These are phyloP conservation scores for Leersia perrieri DNA, from an alignment of 176 grass and related monocot species.

Conservation along the genomic window DNA sequence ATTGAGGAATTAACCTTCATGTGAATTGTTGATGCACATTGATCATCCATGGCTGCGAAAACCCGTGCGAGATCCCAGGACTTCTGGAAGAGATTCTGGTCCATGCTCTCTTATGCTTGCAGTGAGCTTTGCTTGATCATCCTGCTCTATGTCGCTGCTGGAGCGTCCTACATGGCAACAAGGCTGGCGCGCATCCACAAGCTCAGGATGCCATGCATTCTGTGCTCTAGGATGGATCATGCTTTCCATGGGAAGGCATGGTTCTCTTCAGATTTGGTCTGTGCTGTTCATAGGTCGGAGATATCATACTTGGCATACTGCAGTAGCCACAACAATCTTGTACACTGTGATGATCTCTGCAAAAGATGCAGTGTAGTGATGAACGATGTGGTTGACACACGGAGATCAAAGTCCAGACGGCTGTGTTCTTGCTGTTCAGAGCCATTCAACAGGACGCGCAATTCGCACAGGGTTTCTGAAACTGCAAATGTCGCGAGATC, in stretches of 20 bases:
- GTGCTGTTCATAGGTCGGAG: constrained; percentile 50
- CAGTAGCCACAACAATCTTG: constrained; percentile 54
- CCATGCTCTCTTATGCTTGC: constrained; percentile 41
- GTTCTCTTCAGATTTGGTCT: constrained; percentile 63
- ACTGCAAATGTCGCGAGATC: neutral
- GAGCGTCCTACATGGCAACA: constrained; percentile 47
- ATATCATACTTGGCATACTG: constrained; percentile 65
- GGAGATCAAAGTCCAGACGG: constrained; percentile 3
- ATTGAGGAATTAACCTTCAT: neutral
- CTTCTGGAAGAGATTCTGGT: constrained; percentile 31
- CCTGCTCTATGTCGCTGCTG: constrained; percentile 53
- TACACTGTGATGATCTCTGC: constrained; percentile 46
- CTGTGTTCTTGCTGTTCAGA: constrained; percentile 54
- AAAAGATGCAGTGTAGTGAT: constrained; percentile 20
- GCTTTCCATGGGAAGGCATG: constrained; percentile 54
- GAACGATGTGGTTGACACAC: neutral
- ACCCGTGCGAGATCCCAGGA: neutral
- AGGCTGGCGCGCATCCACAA: constrained; percentile 46
- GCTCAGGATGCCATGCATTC: constrained; percentile 60
- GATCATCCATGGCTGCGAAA: constrained; percentile 38
- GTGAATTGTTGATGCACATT: constrained; percentile 7
- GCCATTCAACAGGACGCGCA: constrained; percentile 11
- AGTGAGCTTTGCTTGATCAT: constrained; percentile 73
- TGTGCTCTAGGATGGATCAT: constrained; percentile 59
- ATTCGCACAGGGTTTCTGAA: neutral